These are phyloP conservation scores for Blastobotrys persicus DNA, from an alignment of 1,139 yeast genomes.

Conservation along the genomic window DNA sequence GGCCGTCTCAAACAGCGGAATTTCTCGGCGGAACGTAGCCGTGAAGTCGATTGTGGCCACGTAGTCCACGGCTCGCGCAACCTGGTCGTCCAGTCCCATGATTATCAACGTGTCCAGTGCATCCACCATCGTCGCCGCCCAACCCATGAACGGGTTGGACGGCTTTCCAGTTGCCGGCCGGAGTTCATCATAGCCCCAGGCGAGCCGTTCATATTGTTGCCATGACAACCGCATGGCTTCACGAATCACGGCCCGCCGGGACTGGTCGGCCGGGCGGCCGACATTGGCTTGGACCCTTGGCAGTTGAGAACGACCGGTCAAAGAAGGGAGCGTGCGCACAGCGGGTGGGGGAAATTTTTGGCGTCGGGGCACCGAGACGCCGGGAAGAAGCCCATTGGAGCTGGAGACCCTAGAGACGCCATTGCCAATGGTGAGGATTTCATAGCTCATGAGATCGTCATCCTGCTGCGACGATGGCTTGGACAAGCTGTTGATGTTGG, in stretches of 20 bases:
- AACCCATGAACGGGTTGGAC: constrained; percentile 45
- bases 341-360: constrained; percentile 30
- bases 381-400: constrained; percentile 8
- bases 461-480: not conserved
- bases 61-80: constrained; percentile 50
- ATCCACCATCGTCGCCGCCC: constrained; percentile 59
- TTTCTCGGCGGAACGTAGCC: constrained; percentile 40
- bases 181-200: constrained; percentile 69
- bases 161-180: constrained; percentile 39
- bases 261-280: not conserved
- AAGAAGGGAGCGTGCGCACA: too few species aligned
- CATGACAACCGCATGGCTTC: constrained; percentile 56
- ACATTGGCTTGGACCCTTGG: constrained; percentile 21
- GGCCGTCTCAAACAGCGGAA: constrained; percentile 71
- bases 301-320: too few species aligned
- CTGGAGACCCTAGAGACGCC: constrained; percentile 11
- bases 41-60: constrained; percentile 55
- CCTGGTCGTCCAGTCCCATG: constrained; percentile 58
- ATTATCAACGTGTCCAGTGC: constrained; percentile 65
- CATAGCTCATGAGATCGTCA: not conserved
- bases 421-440: constrained; percentile 13
- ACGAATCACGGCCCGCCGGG: constrained; percentile 47
- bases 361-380: constrained; percentile 23
- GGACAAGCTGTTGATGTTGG: not conserved
- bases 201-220: constrained; percentile 56